phyloP scores from a whole-genome alignment of 129 eudicot genomes.

The Flaveria ramosissima region DNA sequence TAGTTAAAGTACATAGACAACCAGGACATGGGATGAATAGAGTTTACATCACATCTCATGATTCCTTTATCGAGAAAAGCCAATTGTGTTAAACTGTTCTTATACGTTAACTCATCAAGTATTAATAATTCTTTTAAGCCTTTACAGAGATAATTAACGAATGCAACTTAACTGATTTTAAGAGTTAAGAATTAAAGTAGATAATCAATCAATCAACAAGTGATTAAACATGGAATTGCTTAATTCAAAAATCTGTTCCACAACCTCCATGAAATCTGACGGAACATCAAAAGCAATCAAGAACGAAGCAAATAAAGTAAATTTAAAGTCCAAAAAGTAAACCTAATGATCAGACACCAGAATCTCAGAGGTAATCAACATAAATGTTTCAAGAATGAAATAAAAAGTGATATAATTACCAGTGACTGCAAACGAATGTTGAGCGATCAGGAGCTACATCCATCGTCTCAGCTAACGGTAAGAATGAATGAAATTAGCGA shows the following conservation, averaged over 20 bases:
- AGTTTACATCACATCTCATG: not conserved
- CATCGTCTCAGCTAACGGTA: not conserved
- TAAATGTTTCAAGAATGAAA: not conserved
- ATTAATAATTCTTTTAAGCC: too few species aligned
- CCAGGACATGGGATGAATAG: not conserved
- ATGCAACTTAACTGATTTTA: too few species aligned
- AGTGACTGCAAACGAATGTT: slow-evolving; percentile 8
- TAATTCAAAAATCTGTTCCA: not conserved
- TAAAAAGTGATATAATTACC: not conserved
- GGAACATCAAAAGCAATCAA: not conserved
- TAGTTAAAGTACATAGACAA: not conserved
- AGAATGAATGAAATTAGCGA: not conserved
- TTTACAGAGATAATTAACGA: too few species aligned
- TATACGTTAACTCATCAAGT: too few species aligned
- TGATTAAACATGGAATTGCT: not conserved
- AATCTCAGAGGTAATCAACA: not conserved
- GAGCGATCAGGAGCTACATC: slow-evolving; percentile 20
- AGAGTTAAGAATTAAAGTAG: too few species aligned
- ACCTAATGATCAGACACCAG: not conserved
- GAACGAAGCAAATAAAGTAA: not conserved
- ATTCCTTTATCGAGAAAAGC: not conserved
- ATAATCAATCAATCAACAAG: not conserved
- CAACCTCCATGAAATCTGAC: not conserved
- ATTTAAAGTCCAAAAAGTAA: not conserved
- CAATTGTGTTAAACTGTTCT: not conserved